Conservation (phyloP, 306 rosid species). For the Cotoneaster glaucophyllus region DNA sequence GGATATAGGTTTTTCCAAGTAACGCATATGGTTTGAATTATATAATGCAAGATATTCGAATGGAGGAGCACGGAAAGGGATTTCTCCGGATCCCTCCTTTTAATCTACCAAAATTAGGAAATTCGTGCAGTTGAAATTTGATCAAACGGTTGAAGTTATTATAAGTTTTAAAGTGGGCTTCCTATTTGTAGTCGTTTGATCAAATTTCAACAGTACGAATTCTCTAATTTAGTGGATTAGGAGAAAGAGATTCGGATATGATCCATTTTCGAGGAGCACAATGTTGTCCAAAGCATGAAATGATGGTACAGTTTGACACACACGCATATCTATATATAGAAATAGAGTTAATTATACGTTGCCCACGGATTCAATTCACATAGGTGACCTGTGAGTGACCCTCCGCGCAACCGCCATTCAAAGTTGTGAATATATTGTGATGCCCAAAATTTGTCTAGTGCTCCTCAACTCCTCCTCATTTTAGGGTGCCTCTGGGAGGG, state of each 20-base stretch:
- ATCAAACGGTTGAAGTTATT: no score
- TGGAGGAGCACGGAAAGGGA: neutral
- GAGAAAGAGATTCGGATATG: no score
- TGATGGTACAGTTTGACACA: neutral
- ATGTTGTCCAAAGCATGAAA: neutral
- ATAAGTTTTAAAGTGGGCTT: no score
- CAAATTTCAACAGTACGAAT: no score
- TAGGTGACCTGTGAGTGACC: neutral
- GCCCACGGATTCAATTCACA: conserved; percentile 17
- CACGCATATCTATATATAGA: neutral
- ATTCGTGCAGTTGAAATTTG: no score
- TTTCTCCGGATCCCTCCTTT: no score
- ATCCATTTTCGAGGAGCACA: neutral
- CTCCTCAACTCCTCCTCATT: conserved; percentile 9
- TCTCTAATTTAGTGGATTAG: no score
- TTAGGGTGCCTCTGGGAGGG: conserved; percentile 22
- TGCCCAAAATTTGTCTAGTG: conserved; percentile 19
- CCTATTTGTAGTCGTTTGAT: no score
- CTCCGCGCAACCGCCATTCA: neutral
- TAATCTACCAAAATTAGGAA: no score
- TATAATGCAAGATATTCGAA: neutral
- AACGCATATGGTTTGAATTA: neutral
- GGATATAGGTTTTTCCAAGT: neutral
- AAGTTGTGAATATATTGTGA: neutral
- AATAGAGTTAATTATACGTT: neutral